Evolutionary conservation across 225 moss, liverwort and hornwort species (phyloP).

Genomic region (Physcomitrium patens): DNA sequence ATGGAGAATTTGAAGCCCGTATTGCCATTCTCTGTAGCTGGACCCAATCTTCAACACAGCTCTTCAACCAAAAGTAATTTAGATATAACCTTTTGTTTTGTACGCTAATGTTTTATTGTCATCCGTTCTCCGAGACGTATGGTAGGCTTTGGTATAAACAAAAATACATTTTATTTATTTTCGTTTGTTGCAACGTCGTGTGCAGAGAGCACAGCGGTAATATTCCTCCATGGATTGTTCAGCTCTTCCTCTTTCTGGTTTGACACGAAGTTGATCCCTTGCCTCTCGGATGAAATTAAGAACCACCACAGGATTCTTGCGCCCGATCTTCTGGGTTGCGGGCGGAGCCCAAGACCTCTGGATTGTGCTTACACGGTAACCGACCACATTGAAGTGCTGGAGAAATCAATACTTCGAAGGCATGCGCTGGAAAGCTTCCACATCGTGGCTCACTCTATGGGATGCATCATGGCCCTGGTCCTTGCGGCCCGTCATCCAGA

Average conservation of each 20-base stretch:
- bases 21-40: constrained; percentile 32
- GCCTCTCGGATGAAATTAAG: constrained; percentile 48
- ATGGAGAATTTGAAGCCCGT: constrained; percentile 32
- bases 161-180: background rate
- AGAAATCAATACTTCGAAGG: constrained; percentile 57
- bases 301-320: constrained; percentile 54
- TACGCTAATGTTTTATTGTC: background rate
- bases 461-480: constrained; percentile 64
- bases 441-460: constrained; percentile 76
- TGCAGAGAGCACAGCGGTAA: constrained; percentile 52
- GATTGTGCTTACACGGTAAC: constrained; percentile 65
- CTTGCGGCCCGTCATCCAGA: constrained; percentile 63
- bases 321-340: constrained; percentile 71
- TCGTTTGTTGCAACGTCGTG: background rate
- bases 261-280: constrained; percentile 58
- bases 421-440: constrained; percentile 62
- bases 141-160: no score
- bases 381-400: constrained; percentile 63
- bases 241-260: constrained; percentile 80
- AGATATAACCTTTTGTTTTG: background rate
- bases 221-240: constrained; percentile 77
- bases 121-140: background rate
- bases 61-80: constrained; percentile 32
- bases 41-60: constrained; percentile 32
- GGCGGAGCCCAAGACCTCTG: constrained; percentile 64